Conservation (phyloP, 352 stramenopile species). For the Phytophthora constricta region DNA sequence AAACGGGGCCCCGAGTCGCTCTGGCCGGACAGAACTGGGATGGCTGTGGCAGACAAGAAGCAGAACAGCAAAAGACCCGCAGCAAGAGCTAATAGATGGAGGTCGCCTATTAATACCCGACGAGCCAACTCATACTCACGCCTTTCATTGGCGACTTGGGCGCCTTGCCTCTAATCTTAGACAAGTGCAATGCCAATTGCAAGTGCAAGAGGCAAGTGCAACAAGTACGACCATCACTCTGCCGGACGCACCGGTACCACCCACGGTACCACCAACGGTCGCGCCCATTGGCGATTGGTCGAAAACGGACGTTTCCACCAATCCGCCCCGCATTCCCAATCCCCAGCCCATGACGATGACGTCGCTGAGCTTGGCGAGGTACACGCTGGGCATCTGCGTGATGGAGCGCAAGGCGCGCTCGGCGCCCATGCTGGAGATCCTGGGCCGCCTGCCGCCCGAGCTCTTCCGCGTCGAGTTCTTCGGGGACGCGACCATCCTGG, state of each 20-base stretch:
- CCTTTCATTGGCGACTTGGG: no score
- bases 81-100: background rate
- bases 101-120: no score
- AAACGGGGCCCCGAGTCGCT: constrained; percentile 1
- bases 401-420: constrained; percentile 98
- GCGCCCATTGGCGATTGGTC: background rate
- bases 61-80: constrained; percentile 4
- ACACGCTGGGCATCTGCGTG: constrained; percentile 95
- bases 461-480: constrained; percentile 98
- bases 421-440: constrained; percentile 97
- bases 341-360: no score
- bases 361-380: constrained; percentile 30
- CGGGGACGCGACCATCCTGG: constrained; percentile 96
- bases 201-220: no score
- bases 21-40: constrained; percentile 16
- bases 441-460: constrained; percentile 85
- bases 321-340: background rate
- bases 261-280: background rate
- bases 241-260: constrained; percentile 4
- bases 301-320: background rate
- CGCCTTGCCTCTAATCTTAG: no score
- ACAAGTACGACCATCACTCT: constrained; percentile 33
- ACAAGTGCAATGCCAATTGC: no score
- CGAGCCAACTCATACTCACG: no score
- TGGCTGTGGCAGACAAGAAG: constrained; percentile 17